Evolutionary conservation across 257 asterid species (phyloP).

Genomic region (Solanum chilense): DNA sequence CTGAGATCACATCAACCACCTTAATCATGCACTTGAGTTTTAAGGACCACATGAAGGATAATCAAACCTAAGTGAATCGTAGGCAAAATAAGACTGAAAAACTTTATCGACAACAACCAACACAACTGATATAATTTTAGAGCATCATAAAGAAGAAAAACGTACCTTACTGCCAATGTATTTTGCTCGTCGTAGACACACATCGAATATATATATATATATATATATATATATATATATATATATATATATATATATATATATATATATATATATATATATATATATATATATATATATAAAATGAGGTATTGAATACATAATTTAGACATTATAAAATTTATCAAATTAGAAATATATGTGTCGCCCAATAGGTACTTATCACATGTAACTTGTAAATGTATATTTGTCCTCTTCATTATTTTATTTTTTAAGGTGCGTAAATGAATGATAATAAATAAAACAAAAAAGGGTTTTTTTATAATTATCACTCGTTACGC

Average conservation of each 20-base stretch:
- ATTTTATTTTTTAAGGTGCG: no score
- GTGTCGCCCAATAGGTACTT: background rate
- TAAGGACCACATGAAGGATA: background rate
- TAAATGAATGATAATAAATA: no score
- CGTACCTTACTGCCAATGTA: conserved; percentile 75
- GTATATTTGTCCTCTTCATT: no score
- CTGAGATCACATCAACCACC: background rate
- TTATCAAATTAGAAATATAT: background rate
- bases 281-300: no score
- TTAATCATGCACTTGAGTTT: background rate
- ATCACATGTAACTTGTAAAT: background rate
- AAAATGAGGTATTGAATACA: background rate
- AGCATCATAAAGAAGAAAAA: background rate
- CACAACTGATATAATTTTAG: background rate
- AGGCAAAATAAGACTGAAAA: background rate
- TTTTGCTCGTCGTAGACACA: conserved; percentile 88
- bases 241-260: no score
- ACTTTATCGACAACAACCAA: background rate
- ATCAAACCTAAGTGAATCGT: background rate
- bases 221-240: no score
- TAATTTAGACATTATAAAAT: background rate
- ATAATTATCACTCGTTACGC: no score
- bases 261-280: no score
- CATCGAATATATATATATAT: conserved; percentile 19
- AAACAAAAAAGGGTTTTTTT: no score